These are phyloP conservation scores for Pharus latifolius DNA, from an alignment of 176 grass and related monocot species.

Conservation along the genomic window DNA sequence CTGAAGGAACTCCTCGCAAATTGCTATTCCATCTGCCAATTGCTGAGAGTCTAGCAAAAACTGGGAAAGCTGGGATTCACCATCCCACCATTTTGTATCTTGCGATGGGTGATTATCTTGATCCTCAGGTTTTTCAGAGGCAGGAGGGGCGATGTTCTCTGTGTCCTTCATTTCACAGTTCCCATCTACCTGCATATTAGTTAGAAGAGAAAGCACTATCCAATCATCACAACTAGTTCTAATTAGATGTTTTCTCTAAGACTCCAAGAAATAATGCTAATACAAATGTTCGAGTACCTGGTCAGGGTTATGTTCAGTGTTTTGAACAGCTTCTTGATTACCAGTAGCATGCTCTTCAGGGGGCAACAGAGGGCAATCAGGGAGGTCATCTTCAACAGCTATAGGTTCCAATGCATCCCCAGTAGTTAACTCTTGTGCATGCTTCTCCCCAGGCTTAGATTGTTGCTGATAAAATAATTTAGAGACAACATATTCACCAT, in stretches of 20 bases:
- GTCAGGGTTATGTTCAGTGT: slow-evolving; percentile 11
- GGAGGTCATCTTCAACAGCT: slow-evolving; percentile 22
- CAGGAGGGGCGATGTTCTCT: slow-evolving; percentile 15
- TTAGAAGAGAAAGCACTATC: background rate
- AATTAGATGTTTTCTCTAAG: background rate
- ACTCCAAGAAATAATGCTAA: background rate
- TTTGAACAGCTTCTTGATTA: slow-evolving; percentile 31
- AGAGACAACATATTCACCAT: slow-evolving; percentile 77
- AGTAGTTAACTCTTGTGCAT: slow-evolving; percentile 20
- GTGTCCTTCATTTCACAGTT: slow-evolving; percentile 29
- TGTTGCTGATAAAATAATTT: slow-evolving; percentile 96
- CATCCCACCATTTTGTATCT: slow-evolving; percentile 66
- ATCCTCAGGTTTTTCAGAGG: slow-evolving; percentile 37
- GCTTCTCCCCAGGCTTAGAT: slow-evolving; percentile 52
- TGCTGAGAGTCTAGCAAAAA: slow-evolving; percentile 81
- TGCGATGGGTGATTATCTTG: slow-evolving; percentile 36
- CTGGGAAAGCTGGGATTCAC: slow-evolving; percentile 61
- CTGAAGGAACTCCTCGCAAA: slow-evolving; percentile 78
- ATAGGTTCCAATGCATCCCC: slow-evolving; percentile 19
- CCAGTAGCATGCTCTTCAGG: slow-evolving; percentile 22
- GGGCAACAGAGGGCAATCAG: slow-evolving; percentile 11
- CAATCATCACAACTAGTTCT: background rate
- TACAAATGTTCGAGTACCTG: slow-evolving; percentile 32
- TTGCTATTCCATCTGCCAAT: slow-evolving; percentile 54
- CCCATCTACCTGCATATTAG: slow-evolving; percentile 21